These are phyloP conservation scores for Vinca major DNA, from an alignment of 305 asterid species.

Conservation along the genomic window DNA sequence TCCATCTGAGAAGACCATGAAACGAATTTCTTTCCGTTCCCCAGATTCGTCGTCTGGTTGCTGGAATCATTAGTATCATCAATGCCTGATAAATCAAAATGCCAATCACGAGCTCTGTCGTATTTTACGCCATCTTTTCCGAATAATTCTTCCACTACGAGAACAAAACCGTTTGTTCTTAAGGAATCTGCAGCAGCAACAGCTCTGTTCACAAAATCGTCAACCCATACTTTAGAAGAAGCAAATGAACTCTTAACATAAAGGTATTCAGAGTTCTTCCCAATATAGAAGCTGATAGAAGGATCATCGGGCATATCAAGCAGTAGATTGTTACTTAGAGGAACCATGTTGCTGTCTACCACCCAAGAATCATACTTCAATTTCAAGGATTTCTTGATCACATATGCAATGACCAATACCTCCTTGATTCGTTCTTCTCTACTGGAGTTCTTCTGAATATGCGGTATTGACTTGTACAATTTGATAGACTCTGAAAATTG, in stretches of 20 bases:
- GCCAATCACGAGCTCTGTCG: slow-evolving; percentile 37
- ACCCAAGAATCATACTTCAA: slow-evolving; percentile 47
- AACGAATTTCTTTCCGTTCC: slow-evolving; percentile 15
- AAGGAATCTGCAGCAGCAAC: slow-evolving; percentile 24
- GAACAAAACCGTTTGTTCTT: slow-evolving; percentile 25
- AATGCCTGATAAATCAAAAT: slow-evolving; percentile 24
- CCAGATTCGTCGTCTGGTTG: slow-evolving; percentile 21
- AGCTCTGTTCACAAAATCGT: slow-evolving; percentile 30
- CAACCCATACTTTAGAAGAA: slow-evolving; percentile 37
- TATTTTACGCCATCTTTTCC: slow-evolving; percentile 29
- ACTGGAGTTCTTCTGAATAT: slow-evolving; percentile 28
- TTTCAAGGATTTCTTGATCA: slow-evolving; percentile 47
- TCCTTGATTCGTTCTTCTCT: slow-evolving; percentile 40
- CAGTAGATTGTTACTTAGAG: slow-evolving; percentile 34
- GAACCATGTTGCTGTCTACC: slow-evolving; percentile 52
- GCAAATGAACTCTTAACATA: slow-evolving; percentile 43
- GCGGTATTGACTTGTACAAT: slow-evolving; percentile 25
- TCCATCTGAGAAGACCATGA: slow-evolving; percentile 8
- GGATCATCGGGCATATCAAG: slow-evolving; percentile 38
- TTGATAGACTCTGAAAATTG: slow-evolving; percentile 28
- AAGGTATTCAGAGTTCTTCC: slow-evolving; percentile 39
- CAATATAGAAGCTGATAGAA: slow-evolving; percentile 30
- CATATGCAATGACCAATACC: slow-evolving; percentile 37
- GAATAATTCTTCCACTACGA: slow-evolving; percentile 39
- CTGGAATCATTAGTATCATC: slow-evolving; percentile 19